Evolutionary conservation across 306 rosid species (phyloP).

Genomic region (Rosa chinensis): DNA sequence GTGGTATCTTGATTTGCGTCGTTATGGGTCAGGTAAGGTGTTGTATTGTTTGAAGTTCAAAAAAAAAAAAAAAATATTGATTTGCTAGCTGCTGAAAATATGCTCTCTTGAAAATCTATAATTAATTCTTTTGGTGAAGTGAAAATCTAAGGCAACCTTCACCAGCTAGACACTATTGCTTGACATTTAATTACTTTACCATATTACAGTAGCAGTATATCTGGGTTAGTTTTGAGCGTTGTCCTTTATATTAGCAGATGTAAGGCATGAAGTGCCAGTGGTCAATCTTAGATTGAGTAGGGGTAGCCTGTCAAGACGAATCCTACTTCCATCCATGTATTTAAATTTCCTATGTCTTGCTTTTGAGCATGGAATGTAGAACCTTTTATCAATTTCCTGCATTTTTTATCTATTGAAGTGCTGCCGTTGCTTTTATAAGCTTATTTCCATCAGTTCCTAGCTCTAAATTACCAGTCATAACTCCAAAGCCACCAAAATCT

Average conservation of each 20-base stretch:
- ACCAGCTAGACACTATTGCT: neutral
- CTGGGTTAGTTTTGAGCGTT: neutral
- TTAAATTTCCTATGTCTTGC: neutral
- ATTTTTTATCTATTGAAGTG: no score
- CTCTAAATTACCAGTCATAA: neutral
- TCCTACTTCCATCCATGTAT: neutral
- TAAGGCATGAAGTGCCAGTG: neutral
- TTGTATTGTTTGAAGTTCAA: constrained; percentile 14
- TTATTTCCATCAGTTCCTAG: neutral
- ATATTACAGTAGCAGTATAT: neutral
- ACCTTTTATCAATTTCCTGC: neutral
- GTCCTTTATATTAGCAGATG: neutral
- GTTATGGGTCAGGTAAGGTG: constrained; percentile 87
- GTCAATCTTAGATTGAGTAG: neutral
- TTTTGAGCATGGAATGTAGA: neutral
- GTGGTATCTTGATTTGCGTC: constrained; percentile 99
- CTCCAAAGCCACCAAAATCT: neutral
- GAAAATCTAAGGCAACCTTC: neutral
- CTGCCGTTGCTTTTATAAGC: neutral
- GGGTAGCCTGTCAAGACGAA: neutral
- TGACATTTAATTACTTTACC: neutral
- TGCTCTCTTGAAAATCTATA: neutral
- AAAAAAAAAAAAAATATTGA: neutral
- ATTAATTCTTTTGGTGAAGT: no score
- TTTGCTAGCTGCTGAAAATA: neutral